Evolutionary conservation across 805 yeast genomes (phyloP), one percentile per base, ranked within the genome.

Genomic region (Metschnikowia cubensis): DNA sequence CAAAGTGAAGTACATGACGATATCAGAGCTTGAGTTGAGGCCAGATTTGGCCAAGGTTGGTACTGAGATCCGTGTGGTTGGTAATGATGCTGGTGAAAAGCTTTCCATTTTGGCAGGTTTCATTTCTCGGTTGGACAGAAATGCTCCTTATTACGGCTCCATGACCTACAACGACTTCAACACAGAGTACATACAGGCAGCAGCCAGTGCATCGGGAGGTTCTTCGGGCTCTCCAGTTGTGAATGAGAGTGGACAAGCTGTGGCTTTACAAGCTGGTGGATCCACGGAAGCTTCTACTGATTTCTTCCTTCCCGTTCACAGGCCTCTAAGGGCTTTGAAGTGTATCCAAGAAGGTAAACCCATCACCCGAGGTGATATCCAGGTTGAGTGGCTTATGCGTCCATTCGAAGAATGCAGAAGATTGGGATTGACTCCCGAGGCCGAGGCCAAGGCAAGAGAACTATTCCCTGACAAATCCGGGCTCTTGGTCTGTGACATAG

Each of bases 181-280:
- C 65, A 89, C 96, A 1, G 96, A 88, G 66, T 90, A 90, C 68
- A 88, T 90, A 49, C 96, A 90, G 69, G 97, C 97, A 0, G 97
- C 97, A 6, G 97, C 97, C 0, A 81, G 90, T 52, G 96, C 97
- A 0, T 85, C 96, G 15, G 97, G 97, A 31, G 97, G 97, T 2
- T 89, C 96, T 3, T 85, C 94, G 44, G 97, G 97, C 7, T 89
- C 96, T 3, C 97, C 97, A 0, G 97, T 91, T n/a, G 96, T 91
- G 2, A 85, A 89, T 65, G 82, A 85, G 40, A 85, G 87, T 58
- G 97, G 97, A 2, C 68, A 82, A 61, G 96, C 92, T 0, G 88
- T 91, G 17, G 97, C 97, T 0, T 71, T 91, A 47, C 96, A 89
- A 68, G 97, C 97, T 1, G 97, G 97, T 62, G 97, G 97, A 2